A percentile compares a stretch with the other conserved stretches of the same genome.
Conservation (phyloP, 139 green algal species). For the Coccomyxa sp. region DNA sequence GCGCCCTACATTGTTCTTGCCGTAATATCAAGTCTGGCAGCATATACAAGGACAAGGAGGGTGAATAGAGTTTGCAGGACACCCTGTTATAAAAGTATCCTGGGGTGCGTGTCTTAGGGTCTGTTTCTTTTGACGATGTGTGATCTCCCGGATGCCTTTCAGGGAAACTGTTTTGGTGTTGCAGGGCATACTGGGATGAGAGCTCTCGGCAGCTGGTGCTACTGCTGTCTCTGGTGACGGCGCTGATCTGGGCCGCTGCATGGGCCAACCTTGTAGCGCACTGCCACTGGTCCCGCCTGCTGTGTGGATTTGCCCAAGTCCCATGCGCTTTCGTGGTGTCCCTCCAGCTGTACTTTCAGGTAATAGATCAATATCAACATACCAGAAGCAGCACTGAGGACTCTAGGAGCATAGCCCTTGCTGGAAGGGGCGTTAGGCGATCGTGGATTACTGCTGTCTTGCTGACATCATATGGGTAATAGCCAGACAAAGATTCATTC, state of each 20-base stretch:
- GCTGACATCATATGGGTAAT: background rate
- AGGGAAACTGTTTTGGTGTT: background rate
- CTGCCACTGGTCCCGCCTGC: background rate
- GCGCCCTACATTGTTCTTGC: too few species aligned
- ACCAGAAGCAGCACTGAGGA: background rate
- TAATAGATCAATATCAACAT: background rate
- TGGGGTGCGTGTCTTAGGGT: too few species aligned
- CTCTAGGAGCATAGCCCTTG: background rate
- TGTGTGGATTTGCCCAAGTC: background rate
- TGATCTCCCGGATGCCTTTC: too few species aligned
- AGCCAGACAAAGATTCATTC: background rate
- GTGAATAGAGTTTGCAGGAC: too few species aligned
- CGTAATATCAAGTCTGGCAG: too few species aligned
- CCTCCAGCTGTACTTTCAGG: background rate
- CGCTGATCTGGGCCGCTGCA: background rate
- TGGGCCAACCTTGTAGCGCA: background rate
- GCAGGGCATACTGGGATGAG: background rate
- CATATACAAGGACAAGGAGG: too few species aligned
- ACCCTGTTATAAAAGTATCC: too few species aligned
- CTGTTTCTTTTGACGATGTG: too few species aligned
- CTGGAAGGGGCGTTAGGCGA: background rate
- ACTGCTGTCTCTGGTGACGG: background rate
- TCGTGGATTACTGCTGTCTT: background rate
- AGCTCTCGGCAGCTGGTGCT: background rate
- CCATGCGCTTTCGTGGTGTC: background rate